Evolutionary conservation across 116 monocot species (phyloP).

Genomic region (Iris pallida): DNA sequence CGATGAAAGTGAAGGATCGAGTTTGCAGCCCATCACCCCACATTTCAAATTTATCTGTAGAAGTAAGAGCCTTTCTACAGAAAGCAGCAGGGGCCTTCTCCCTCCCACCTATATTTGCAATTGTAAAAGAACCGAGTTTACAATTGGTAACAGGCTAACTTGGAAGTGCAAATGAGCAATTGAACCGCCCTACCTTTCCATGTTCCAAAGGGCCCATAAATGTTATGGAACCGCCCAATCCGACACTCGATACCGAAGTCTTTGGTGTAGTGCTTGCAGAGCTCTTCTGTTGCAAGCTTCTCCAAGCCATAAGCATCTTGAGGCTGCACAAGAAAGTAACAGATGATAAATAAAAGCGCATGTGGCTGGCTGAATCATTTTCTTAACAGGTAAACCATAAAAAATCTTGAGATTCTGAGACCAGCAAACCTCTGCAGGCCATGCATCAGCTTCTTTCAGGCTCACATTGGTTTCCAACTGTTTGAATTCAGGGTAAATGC

Average conservation of each 20-base stretch:
- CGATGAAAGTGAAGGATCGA: slow-evolving; percentile 93
- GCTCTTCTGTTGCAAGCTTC: slow-evolving; percentile 84
- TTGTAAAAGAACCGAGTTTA: slow-evolving; percentile 3
- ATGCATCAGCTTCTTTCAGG: slow-evolving; percentile 92
- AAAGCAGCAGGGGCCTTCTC: slow-evolving; percentile 89
- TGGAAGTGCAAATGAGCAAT: too few relatives aligned
- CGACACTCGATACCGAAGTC: slow-evolving; percentile 91
- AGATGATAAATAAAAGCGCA: neutral
- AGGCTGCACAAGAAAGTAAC: slow-evolving; percentile 40
- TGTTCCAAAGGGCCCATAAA: slow-evolving; percentile 94
- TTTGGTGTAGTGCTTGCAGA: slow-evolving; percentile 92
- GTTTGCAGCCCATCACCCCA: slow-evolving; percentile 98
- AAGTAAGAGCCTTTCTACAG: slow-evolving; percentile 77
- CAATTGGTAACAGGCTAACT: neutral
- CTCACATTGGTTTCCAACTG: slow-evolving; percentile 94
- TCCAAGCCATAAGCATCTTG: slow-evolving; percentile 98
- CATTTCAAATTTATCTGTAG: slow-evolving; percentile 90
- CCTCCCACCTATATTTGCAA: slow-evolving; percentile 40
- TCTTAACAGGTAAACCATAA: neutral
- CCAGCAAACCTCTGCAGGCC: slow-evolving; percentile 86
- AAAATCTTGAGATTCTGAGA: neutral
- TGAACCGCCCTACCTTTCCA: slow-evolving; percentile 66
- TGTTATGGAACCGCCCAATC: slow-evolving; percentile 91
- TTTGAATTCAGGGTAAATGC: slow-evolving; percentile 96
- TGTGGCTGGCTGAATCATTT: neutral